Conservation (phyloP, 176 grass and related monocot genomes). For the Ampelocalamus luodianensis region DNA sequence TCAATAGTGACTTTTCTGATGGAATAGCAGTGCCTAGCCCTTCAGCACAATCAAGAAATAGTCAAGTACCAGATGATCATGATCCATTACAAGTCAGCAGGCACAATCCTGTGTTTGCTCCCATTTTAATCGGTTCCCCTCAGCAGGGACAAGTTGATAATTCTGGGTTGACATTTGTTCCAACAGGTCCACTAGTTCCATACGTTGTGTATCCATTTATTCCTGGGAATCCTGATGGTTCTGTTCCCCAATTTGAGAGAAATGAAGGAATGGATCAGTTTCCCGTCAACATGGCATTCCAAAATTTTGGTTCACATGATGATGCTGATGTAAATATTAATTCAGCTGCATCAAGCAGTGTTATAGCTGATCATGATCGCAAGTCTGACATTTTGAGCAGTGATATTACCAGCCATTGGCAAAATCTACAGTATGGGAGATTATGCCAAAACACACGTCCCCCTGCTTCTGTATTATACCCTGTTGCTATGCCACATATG, state of each 20-base stretch:
- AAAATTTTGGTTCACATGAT: conserved; percentile 31
- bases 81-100: conserved; percentile 20
- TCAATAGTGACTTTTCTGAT: conserved; percentile 44
- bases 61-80: background rate
- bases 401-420: conserved; percentile 50
- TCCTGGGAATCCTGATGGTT: conserved; percentile 26
- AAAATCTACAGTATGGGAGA: conserved; percentile 57
- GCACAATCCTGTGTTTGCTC: conserved; percentile 47
- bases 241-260: conserved; percentile 36
- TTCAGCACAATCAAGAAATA: conserved; percentile 3
- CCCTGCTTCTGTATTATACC: conserved; percentile 23
- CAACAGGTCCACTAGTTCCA: conserved; percentile 56
- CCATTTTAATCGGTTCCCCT: conserved; percentile 39
- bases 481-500: conserved; percentile 34
- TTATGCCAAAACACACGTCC: conserved; percentile 48
- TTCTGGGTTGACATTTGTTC: conserved; percentile 52
- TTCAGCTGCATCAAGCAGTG: conserved; percentile 42
- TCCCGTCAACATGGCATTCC: conserved; percentile 13
- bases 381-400: conserved; percentile 64
- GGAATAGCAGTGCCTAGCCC: conserved; percentile 30
- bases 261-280: conserved; percentile 42
- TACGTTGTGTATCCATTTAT: conserved; percentile 40
- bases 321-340: background rate
- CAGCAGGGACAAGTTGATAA: conserved; percentile 53
- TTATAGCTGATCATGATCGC: conserved; percentile 29